phyloP scores from a whole-genome alignment of 1,284 basidiomycete species.

The Meira nashicola region DNA sequence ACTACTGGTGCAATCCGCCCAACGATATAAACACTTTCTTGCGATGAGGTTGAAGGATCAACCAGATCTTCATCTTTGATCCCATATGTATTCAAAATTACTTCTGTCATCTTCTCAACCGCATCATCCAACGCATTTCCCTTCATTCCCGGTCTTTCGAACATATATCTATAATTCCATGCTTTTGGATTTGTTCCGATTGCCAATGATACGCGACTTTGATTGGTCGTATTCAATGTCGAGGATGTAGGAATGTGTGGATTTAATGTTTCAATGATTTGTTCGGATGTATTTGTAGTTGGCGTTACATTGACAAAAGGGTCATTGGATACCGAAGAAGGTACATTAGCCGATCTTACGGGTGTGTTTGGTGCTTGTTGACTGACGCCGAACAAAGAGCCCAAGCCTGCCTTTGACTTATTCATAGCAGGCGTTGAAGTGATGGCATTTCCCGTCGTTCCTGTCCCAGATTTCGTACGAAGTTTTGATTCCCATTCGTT shows the following conservation, averaged over 20 bases:
- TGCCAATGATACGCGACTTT: conserved; percentile 37
- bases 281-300: not conserved
- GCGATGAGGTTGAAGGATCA: conserved; percentile 36
- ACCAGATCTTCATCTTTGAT: conserved; percentile 30
- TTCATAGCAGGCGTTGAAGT: conserved; percentile 9
- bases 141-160: conserved; percentile 36
- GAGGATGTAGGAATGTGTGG: conserved; percentile 16
- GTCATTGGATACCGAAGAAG: not conserved
- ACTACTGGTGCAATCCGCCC: conserved; percentile 33
- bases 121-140: conserved; percentile 44
- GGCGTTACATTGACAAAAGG: conserved; percentile 22
- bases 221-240: not conserved
- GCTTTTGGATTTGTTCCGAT: conserved; percentile 43
- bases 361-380: not conserved
- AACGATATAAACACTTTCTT: conserved; percentile 45
- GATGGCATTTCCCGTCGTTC: not conserved
- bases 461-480: conserved; percentile 9
- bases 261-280: conserved; percentile 39
- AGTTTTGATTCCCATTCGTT: conserved; percentile 17
- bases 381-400: conserved; percentile 17
- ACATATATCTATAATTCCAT: conserved; percentile 52
- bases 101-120: conserved; percentile 33
- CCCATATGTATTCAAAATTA: conserved; percentile 31
- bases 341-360: not conserved
- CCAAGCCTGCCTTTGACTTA: conserved; percentile 17